These are phyloP conservation scores for Hypsizygus marmoreus DNA, from an alignment of 768 basidiomycete genomes.

Conservation along the genomic window DNA sequence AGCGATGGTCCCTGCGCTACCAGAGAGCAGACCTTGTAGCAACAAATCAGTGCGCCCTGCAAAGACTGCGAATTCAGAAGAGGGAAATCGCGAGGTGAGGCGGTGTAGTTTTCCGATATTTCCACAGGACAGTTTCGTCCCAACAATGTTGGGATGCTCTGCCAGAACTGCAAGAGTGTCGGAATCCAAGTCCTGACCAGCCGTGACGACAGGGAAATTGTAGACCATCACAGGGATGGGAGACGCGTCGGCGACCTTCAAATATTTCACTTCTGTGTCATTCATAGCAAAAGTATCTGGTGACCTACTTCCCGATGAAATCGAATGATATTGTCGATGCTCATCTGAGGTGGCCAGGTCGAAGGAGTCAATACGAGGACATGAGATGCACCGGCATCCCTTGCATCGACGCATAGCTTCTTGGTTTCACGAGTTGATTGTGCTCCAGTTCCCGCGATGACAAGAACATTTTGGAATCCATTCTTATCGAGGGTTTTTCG, in stretches of 20 bases:
- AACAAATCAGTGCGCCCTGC: slow-evolving; percentile 77
- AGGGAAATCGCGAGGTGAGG: slow-evolving; percentile 58
- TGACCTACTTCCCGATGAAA: slow-evolving; percentile 63
- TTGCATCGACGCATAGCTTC: slow-evolving; percentile 69
- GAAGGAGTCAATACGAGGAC: slow-evolving; percentile 76
- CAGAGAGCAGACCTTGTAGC: slow-evolving; percentile 59
- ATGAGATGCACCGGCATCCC: slow-evolving; percentile 81
- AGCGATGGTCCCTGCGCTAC: slow-evolving; percentile 66
- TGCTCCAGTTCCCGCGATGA: slow-evolving; percentile 85
- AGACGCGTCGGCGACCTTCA: slow-evolving; percentile 65
- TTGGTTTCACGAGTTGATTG: slow-evolving; percentile 78
- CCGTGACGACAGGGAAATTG: slow-evolving; percentile 82
- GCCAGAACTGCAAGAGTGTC: slow-evolving; percentile 71
- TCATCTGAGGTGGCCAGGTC: slow-evolving; percentile 70
- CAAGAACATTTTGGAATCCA: slow-evolving; percentile 64
- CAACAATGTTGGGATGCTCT: slow-evolving; percentile 82
- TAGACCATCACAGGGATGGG: slow-evolving; percentile 80
- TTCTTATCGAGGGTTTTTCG: slow-evolving; percentile 72
- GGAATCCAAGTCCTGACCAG: slow-evolving; percentile 83
- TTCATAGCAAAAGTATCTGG: no score
- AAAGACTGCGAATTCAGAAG: slow-evolving; percentile 65
- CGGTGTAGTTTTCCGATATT: slow-evolving; percentile 84
- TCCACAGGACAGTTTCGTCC: slow-evolving; percentile 83
- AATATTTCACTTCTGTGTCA: slow-evolving; percentile 12
- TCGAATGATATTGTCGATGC: slow-evolving; percentile 56